Conservation (phyloP, 2,329 filamentous ascomycete genomes). For the Aspergillus persii region DNA sequence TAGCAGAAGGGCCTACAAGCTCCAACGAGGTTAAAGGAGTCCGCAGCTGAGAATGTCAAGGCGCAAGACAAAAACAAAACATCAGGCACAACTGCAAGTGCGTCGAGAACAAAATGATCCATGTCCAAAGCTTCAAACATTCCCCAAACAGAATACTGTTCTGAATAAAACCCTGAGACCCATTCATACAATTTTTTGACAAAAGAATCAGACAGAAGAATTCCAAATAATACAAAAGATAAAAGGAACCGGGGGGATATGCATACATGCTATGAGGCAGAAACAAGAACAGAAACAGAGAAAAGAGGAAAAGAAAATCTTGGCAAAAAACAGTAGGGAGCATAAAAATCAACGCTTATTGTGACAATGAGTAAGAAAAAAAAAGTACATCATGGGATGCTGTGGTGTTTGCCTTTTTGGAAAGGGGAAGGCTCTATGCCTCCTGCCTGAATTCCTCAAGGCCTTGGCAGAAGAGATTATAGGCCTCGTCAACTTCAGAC, state of each 20-base stretch:
- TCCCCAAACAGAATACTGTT: neutral
- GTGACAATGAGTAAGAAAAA: neutral
- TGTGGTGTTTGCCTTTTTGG: too few relatives aligned
- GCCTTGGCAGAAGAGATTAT: constrained; percentile 12
- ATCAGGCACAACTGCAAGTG: neutral
- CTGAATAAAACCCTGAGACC: neutral
- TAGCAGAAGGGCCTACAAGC: neutral
- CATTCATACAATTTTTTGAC: too few relatives aligned
- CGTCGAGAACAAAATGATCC: neutral
- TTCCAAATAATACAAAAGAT: neutral
- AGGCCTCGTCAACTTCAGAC: constrained; percentile 14
- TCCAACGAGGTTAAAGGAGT: too few relatives aligned
- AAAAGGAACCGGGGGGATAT: neutral
- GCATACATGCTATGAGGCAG: neutral
- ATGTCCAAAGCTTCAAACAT: neutral
- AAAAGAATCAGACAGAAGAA: neutral
- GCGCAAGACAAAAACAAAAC: too few relatives aligned
- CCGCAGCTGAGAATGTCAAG: too few relatives aligned
- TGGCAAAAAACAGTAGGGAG: too few relatives aligned
- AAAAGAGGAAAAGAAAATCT: neutral
- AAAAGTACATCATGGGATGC: neutral
- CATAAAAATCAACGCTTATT: neutral
- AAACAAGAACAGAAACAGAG: constrained; percentile 2
- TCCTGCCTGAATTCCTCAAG: constrained; percentile 18
- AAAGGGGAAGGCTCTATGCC: constrained; percentile 3